A percentile compares a stretch with the other conserved stretches of the same genome.
Conservation (phyloP, 441 rosid species). For the Populus hybrid region DNA sequence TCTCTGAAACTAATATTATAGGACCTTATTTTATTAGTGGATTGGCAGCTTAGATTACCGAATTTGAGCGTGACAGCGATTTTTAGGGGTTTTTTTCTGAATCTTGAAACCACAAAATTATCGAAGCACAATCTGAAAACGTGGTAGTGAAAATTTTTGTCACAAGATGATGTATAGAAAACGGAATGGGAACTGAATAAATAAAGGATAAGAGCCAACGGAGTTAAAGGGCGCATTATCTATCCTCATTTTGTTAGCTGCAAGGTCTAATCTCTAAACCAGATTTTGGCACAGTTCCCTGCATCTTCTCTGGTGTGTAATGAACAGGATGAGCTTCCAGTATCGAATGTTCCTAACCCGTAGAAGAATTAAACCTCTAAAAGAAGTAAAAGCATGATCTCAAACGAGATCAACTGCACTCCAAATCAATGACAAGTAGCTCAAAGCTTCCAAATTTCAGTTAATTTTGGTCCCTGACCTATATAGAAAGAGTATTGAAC, state of each 20-base stretch:
- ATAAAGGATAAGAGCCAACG: no score
- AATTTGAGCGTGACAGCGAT: not conserved
- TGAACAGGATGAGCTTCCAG: not conserved
- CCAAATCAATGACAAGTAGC: not conserved
- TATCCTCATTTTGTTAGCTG: not conserved
- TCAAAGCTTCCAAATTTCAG: not conserved
- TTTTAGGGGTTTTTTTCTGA: no score
- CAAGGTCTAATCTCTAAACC: not conserved
- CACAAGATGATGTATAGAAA: no score
- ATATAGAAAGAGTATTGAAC: not conserved
- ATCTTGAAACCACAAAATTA: no score
- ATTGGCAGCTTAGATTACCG: not conserved
- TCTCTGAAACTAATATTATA: constrained; percentile 1
- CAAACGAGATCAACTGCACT: not conserved
- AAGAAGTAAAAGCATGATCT: not conserved
- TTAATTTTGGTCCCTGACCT: not conserved
- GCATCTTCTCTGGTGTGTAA: not conserved
- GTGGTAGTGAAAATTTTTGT: no score
- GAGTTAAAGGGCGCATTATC: not conserved
- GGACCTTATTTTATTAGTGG: not conserved
- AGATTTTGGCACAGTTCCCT: not conserved
- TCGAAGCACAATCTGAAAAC: no score
- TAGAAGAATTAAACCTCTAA: not conserved
- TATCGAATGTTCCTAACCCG: not conserved
- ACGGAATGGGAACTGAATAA: not conserved